A percentile compares a stretch with the other conserved stretches of the same genome.
phyloP scores from a whole-genome alignment of 106 monocot species.

The Phalaenopsis equestris region DNA sequence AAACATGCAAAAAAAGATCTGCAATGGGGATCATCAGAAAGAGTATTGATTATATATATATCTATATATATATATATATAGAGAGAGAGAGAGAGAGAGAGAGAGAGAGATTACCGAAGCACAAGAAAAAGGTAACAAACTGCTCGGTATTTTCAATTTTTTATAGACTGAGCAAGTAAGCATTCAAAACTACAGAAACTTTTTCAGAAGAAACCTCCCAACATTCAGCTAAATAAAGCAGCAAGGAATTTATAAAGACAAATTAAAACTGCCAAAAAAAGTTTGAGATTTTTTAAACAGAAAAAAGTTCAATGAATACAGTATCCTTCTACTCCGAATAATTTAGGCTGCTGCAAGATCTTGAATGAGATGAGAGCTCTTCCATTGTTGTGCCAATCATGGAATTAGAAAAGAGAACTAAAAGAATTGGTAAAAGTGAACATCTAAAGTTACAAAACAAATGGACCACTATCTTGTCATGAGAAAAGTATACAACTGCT shows the following conservation, averaged over 20 bases:
- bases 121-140: too few species aligned
- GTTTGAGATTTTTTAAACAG: not conserved
- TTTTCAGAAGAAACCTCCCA: not conserved
- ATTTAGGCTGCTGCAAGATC: not conserved
- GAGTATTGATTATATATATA: too few species aligned
- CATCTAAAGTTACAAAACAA: not conserved
- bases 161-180: not conserved
- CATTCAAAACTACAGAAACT: not conserved
- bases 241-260: not conserved
- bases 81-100: too few species aligned
- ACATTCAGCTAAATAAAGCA: not conserved
- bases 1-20: too few species aligned
- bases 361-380: not conserved
- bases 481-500: too few species aligned
- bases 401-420: not conserved
- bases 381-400: not conserved
- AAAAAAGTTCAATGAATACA: not conserved
- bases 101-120: too few species aligned
- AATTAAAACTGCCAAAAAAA: not conserved
- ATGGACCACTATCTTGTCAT: too few species aligned
- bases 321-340: not conserved
- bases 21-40: too few species aligned
- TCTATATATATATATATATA: too few species aligned
- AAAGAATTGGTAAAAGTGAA: not conserved
- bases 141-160: too few species aligned